Evolutionary conservation across 108 stramenopile species (phyloP).

Genomic region (Asterionellopsis glacialis): DNA sequence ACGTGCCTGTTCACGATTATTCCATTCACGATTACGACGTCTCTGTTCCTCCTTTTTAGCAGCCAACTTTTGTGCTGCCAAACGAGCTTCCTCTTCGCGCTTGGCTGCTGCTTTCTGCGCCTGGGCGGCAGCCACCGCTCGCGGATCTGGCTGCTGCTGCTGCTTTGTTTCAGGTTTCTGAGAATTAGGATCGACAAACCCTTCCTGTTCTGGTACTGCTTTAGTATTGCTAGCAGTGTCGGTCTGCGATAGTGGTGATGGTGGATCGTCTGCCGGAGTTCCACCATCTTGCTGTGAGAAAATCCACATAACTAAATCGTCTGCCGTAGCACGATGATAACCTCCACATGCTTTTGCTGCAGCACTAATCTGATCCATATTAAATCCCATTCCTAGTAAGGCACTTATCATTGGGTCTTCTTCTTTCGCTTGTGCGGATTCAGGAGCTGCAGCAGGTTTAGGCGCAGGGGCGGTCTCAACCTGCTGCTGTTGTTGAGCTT

Average conservation of each 20-base stretch:
- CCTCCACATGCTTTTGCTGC: constrained; percentile 78
- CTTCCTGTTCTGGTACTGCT: constrained; percentile 6
- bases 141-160: constrained; percentile 6
- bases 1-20: constrained; percentile 62
- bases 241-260: background rate
- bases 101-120: constrained; percentile 31
- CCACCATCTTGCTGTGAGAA: constrained; percentile 38
- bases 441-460: constrained; percentile 6
- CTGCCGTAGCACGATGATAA: constrained; percentile 62
- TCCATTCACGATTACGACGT: constrained; percentile 81
- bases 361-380: constrained; percentile 50
- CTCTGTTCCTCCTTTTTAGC: constrained; percentile 77
- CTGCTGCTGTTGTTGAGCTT: constrained; percentile 24
- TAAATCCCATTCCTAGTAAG: constrained; percentile 78
- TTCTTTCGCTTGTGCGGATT: constrained; percentile 4
- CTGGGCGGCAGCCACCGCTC: constrained; percentile 11
- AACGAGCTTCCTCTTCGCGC: constrained; percentile 39
- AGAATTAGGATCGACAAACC: background rate
- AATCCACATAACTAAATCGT: constrained; percentile 83
- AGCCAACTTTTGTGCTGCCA: constrained; percentile 47
- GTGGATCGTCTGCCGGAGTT: background rate
- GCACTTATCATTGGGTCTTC: constrained; percentile 67
- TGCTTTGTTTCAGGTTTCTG: constrained; percentile 8
- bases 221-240: constrained; percentile 8
- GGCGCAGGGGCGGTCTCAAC: constrained; percentile 6